A percentile compares a stretch with the other conserved stretches of the same genome.
Evolutionary conservation across 2,329 filamentous ascomycete species (phyloP).

Genomic region (Celoporthe dispersa): DNA sequence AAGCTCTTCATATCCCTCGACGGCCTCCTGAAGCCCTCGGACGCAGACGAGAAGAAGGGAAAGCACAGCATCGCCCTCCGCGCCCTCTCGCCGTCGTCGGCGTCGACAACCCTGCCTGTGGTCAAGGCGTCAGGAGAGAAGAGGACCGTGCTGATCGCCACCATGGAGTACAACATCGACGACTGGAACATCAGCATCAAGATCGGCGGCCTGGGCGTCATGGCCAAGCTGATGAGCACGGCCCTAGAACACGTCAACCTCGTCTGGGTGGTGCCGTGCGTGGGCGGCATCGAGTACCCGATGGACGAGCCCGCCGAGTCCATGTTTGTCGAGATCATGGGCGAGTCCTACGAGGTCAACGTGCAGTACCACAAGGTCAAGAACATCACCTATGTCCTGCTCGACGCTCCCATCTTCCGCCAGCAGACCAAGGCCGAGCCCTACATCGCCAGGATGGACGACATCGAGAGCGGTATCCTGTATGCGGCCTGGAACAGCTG

Average conservation of each 20-base stretch:
- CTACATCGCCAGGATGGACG: constrained; percentile 70
- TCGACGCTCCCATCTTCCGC: constrained; percentile 68
- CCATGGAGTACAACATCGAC: constrained; percentile 74
- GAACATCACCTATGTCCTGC: constrained; percentile 39
- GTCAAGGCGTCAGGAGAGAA: constrained; percentile 28
- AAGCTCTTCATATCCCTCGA: constrained; percentile 28
- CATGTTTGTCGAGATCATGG: constrained; percentile 66
- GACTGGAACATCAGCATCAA: constrained; percentile 74
- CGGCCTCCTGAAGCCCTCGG: constrained; percentile 26
- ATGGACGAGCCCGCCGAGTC: constrained; percentile 61
- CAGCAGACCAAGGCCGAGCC: constrained; percentile 64
- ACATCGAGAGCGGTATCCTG: constrained; percentile 68
- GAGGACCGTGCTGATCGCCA: constrained; percentile 67
- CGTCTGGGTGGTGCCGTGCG: constrained; percentile 67
- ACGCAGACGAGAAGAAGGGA: constrained; percentile 36
- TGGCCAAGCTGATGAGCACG: constrained; percentile 72
- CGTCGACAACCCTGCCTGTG: constrained; percentile 28
- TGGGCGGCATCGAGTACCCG: constrained; percentile 68
- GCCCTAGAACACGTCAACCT: constrained; percentile 67
- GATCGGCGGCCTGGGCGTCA: constrained; percentile 71
- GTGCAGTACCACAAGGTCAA: constrained; percentile 66
- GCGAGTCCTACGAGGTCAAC: constrained; percentile 63
- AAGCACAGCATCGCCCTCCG: constrained; percentile 30
- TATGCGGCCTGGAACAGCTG: constrained; percentile 74
- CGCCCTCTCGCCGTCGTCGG: constrained; percentile 27